phyloP scores from a whole-genome alignment of 75 land plant genomes.

The Adiantum capillusveneris region DNA sequence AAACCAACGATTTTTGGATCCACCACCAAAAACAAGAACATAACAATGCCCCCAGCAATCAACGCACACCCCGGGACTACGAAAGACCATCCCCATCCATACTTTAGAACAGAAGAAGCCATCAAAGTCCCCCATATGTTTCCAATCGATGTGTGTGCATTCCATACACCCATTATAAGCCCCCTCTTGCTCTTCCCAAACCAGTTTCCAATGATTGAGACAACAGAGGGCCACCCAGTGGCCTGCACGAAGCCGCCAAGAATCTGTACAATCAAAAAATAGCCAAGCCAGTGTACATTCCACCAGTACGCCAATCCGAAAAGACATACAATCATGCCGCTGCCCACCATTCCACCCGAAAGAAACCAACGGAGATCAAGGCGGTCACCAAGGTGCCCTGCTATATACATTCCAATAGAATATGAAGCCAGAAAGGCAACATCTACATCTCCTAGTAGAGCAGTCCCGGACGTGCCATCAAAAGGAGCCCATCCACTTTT shows the following conservation, averaged over 20 bases:
- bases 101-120: conserved; percentile 19
- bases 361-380: conserved; percentile 45
- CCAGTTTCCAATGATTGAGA: conserved; percentile 31
- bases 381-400: conserved; percentile 67
- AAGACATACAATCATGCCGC: conserved; percentile 45
- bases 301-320: conserved; percentile 64
- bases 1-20: conserved; percentile 26
- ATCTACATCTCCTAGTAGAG: conserved; percentile 53
- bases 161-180: conserved; percentile 36
- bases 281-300: conserved; percentile 51
- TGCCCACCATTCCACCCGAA: conserved; percentile 54
- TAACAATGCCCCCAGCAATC: conserved; percentile 12
- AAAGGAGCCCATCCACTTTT: conserved; percentile 61
- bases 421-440: conserved; percentile 66
- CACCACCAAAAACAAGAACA: conserved; percentile 23
- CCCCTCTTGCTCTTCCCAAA: conserved; percentile 27
- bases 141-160: conserved; percentile 31
- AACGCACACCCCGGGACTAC: conserved; percentile 20
- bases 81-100: conserved; percentile 39
- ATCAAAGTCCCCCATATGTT: conserved; percentile 29
- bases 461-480: conserved; percentile 37
- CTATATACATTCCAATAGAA: conserved; percentile 65
- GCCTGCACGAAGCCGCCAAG: conserved; percentile 26
- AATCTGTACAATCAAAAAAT: conserved; percentile 34
- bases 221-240: conserved; percentile 39